phyloP scores from a whole-genome alignment of 1,139 yeast genomes.

The Debaryomyces nepalensis region DNA sequence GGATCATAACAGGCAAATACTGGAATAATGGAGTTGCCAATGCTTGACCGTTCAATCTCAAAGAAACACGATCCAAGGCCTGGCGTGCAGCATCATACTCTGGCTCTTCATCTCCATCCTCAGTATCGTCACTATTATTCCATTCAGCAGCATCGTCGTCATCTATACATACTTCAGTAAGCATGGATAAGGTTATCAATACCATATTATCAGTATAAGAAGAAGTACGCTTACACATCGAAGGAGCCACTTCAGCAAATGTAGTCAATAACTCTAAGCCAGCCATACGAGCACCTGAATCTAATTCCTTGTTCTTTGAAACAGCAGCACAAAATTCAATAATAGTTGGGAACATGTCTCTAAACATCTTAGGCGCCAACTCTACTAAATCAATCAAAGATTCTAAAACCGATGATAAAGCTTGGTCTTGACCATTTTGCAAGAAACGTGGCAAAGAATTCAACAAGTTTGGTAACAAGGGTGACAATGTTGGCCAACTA shows the following conservation, averaged over 20 bases:
- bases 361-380: slow-evolving; percentile 92
- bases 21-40: slow-evolving; percentile 87
- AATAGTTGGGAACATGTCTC: slow-evolving; percentile 84
- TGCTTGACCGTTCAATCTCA: slow-evolving; percentile 80
- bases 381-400: slow-evolving; percentile 88
- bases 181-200: slow-evolving; percentile 74
- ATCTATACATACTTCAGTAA: slow-evolving; percentile 91
- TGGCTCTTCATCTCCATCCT: slow-evolving; percentile 83
- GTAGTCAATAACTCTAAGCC: slow-evolving; percentile 88
- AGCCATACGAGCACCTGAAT: slow-evolving; percentile 76
- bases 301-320: slow-evolving; percentile 79
- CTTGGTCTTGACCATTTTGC: slow-evolving; percentile 75
- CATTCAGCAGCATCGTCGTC: slow-evolving; percentile 91
- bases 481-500: slow-evolving; percentile 76
- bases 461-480: slow-evolving; percentile 78
- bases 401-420: slow-evolving; percentile 87
- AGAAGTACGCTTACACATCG: slow-evolving; percentile 86
- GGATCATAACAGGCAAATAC: slow-evolving; percentile 81
- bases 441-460: slow-evolving; percentile 87
- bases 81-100: slow-evolving; percentile 93
- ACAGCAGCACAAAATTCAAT: slow-evolving; percentile 84
- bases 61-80: slow-evolving; percentile 85
- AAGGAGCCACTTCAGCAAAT: slow-evolving; percentile 91
- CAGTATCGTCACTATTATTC: slow-evolving; percentile 76
- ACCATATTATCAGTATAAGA: slow-evolving; percentile 75